These are phyloP conservation scores for Myriangium duriaei DNA, from an alignment of 2,329 filamentous ascomycete genomes.

Conservation along the genomic window DNA sequence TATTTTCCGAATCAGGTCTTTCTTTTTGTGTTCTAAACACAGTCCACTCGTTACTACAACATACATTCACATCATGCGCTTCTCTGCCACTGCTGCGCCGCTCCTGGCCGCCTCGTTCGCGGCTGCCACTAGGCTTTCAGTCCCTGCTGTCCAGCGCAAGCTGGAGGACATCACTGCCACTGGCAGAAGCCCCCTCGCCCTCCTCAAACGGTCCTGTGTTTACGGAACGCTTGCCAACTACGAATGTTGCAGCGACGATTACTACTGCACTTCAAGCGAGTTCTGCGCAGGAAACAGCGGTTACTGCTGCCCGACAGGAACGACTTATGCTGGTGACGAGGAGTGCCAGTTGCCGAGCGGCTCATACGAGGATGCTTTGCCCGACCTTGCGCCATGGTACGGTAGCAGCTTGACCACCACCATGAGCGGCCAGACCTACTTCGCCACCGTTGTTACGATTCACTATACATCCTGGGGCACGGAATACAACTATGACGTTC, in stretches of 20 bases:
- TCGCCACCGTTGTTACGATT: not conserved
- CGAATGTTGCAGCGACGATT: not conserved
- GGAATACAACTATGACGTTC: not conserved
- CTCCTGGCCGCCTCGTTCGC: not conserved
- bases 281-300: not conserved
- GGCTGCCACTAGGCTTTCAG: too few species aligned
- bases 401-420: not conserved
- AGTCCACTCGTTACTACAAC: too few species aligned
- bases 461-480: not conserved
- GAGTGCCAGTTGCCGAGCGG: not conserved
- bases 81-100: not conserved
- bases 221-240: not conserved
- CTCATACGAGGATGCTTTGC: not conserved
- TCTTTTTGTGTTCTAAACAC: too few species aligned
- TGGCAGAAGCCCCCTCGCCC: not conserved
- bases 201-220: not conserved
- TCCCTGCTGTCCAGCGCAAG: not conserved
- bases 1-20: too few species aligned
- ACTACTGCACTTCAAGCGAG: not conserved
- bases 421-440: too few species aligned
- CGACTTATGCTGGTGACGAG: not conserved
- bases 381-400: not conserved
- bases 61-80: not conserved
- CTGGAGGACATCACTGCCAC: not conserved
- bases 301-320: not conserved